Conservation (phyloP, 2,329 filamentous ascomycete species). For the Plenodomus lindquistii region DNA sequence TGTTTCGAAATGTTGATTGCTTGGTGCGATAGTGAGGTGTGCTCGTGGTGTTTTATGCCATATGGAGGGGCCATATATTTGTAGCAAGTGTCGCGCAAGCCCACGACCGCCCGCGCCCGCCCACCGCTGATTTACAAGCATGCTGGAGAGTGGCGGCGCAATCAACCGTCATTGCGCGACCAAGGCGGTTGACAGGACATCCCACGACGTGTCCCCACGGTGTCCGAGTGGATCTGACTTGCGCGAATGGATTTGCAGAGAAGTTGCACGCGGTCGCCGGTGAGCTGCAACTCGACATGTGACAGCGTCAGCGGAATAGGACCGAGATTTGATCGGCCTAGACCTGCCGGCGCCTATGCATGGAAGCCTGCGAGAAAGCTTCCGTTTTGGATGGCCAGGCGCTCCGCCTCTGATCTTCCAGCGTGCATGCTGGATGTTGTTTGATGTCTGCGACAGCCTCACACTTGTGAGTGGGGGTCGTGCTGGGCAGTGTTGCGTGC, state of each 20-base stretch:
- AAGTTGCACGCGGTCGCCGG: conserved; percentile 14
- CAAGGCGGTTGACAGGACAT: neutral
- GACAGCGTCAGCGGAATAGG: conserved; percentile 11
- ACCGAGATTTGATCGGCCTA: conserved; percentile 7
- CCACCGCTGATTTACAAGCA: neutral
- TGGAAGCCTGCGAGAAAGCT: conserved; percentile 13
- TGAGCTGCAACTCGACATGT: conserved; percentile 11
- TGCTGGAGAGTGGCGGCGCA: neutral
- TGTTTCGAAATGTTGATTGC: neutral
- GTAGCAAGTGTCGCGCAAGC: neutral
- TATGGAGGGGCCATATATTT: neutral
- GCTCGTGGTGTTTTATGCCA: neutral
- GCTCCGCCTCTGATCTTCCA: neutral
- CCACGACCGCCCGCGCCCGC: too few species aligned
- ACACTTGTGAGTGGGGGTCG: neutral
- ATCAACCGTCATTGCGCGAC: neutral
- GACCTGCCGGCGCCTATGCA: conserved; percentile 4
- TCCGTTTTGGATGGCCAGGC: conserved; percentile 8
- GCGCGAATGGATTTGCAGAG: conserved; percentile 23
- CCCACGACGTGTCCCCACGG: conserved; percentile 22
- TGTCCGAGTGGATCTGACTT: conserved; percentile 9
- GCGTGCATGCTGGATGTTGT: neutral
- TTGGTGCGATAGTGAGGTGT: neutral
- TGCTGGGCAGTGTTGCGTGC: neutral
- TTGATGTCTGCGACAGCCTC: neutral